A percentile compares a stretch with the other conserved stretches of the same genome.
Conservation (phyloP, 768 basidiomycete genomes). For the Tephrocybe sp. region DNA sequence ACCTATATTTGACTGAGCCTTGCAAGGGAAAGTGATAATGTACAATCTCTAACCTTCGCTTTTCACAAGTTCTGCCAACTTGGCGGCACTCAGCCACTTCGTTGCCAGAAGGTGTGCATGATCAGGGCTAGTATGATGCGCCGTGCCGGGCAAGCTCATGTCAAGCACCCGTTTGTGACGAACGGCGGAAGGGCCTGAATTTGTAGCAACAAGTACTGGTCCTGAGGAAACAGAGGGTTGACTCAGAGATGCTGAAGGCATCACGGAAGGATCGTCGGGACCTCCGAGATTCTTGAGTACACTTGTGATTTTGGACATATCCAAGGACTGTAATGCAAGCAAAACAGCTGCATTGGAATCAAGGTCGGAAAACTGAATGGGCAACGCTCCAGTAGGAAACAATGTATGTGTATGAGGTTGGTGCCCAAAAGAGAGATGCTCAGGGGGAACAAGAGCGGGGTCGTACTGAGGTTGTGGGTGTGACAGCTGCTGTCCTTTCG, state of each 20-base stretch:
- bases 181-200: slow-evolving; percentile 13
- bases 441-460: slow-evolving; percentile 25
- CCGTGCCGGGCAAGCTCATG: slow-evolving; percentile 37
- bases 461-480: slow-evolving; percentile 24
- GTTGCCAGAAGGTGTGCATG: slow-evolving; percentile 72
- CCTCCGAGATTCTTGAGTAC: slow-evolving; percentile 61
- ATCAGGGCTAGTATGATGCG: slow-evolving; percentile 42
- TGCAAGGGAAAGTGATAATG: not conserved
- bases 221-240: not conserved
- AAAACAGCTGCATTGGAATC: slow-evolving; percentile 72
- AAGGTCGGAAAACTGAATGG: slow-evolving; percentile 23
- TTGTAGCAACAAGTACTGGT: not conserved
- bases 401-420: slow-evolving; percentile 27
- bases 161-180: slow-evolving; percentile 37
- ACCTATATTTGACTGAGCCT: slow-evolving; percentile 36
- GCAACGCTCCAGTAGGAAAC: slow-evolving; percentile 20
- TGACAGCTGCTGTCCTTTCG: slow-evolving; percentile 3
- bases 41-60: slow-evolving; percentile 50
- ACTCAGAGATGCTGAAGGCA: slow-evolving; percentile 23
- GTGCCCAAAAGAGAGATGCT: slow-evolving; percentile 26
- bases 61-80: slow-evolving; percentile 66
- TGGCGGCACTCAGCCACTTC: slow-evolving; percentile 73
- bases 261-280: slow-evolving; percentile 23
- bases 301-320: slow-evolving; percentile 65
- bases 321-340: slow-evolving; percentile 69